Percentiles rank a stretch among this genome's conserved stretches.
phyloP scores from a whole-genome alignment of 2,329 filamentous ascomycete species.

The Alternaria conjuncta region DNA sequence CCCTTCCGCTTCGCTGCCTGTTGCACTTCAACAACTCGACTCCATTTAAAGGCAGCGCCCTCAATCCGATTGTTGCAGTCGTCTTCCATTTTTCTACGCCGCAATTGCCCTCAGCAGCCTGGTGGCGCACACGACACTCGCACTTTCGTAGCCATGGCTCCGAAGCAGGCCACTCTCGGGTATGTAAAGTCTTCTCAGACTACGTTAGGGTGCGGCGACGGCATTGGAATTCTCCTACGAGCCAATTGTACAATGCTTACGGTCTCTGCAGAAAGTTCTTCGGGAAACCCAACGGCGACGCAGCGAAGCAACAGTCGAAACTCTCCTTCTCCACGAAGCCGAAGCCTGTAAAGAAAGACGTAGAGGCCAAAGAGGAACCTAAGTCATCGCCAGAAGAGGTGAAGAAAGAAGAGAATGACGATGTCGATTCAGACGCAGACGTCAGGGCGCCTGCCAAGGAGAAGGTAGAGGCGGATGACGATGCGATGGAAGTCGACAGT shows the following conservation, averaged over 20 bases:
- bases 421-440: conserved; percentile 22
- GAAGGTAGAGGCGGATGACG: conserved; percentile 23
- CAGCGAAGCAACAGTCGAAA: conserved; percentile 75
- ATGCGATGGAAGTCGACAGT: conserved; percentile 38
- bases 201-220: conserved; percentile 70
- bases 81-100: conserved; percentile 4
- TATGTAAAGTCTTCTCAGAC: conserved; percentile 79
- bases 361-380: conserved; percentile 25
- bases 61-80: conserved; percentile 13
- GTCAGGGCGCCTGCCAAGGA: conserved; percentile 27
- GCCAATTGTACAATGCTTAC: conserved; percentile 12
- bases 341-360: conserved; percentile 51
- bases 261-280: conserved; percentile 78
- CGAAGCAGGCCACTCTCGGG: conserved; percentile 84
- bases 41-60: conserved; percentile 7
- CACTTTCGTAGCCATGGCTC: conserved; percentile 49
- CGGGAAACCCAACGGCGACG: conserved; percentile 66
- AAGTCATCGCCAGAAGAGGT: conserved; percentile 25
- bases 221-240: not conserved
- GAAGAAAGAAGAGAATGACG: conserved; percentile 21
- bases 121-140: conserved; percentile 13
- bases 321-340: conserved; percentile 71
- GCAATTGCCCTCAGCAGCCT: conserved; percentile 7
- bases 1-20: conserved; percentile 35
- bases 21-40: conserved; percentile 13